Base-by-base conservation (phyloP, 495 filamentous ascomycete species). In the Trichoderma gamsii region DNA sequence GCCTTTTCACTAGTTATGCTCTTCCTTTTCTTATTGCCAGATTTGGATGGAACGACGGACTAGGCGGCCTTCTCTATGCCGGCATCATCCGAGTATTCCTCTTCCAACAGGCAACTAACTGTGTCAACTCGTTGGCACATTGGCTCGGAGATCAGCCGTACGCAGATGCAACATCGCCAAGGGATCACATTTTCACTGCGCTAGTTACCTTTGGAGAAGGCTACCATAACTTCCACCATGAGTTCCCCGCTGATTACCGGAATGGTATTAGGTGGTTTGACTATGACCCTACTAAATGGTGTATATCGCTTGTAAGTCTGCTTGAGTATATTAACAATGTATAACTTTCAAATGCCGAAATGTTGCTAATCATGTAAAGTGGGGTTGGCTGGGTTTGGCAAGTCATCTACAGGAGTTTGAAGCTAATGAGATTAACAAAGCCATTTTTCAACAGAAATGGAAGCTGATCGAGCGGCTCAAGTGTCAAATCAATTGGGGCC, bases 211-310 rank as follows among this genome's bases (percentile, higher is more conserved):
- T 99, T 32, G 94, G 95, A 64, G 94, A 99, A 79, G 94, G 94
- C 64, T 99, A 99, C 82, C 93, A 98, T 85, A 97, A 96, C 84
- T 99, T 99, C 88, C 94, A 99, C 84, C 94, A 99, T 85, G 94
- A 99, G 76, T 99, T 99, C 82, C 94, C 94, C 66, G 96, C 92
- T n/a, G 94, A 99, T 79, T 97, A 97, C 89, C 92, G 94, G 76
- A 99, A 99, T 78, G 95, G 93, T 65, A 96, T 99, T 71, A 84
- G 97, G 75, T 97, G 93, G 92, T 90, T 90, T 83, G 95, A 99
- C 83, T 99, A 99, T 74, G 94, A 99, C 79, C 94, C 95, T 25
- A 99, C 94, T 78, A 99, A 99, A 85, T 97, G 94, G 93, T 49
- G 4, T n/a, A 49, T 49, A 13, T 49, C 44, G 4, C 13, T 49